These are phyloP conservation scores for Diplodia seriata DNA, from an alignment of 2,329 filamentous ascomycete genomes.

Conservation along the genomic window DNA sequence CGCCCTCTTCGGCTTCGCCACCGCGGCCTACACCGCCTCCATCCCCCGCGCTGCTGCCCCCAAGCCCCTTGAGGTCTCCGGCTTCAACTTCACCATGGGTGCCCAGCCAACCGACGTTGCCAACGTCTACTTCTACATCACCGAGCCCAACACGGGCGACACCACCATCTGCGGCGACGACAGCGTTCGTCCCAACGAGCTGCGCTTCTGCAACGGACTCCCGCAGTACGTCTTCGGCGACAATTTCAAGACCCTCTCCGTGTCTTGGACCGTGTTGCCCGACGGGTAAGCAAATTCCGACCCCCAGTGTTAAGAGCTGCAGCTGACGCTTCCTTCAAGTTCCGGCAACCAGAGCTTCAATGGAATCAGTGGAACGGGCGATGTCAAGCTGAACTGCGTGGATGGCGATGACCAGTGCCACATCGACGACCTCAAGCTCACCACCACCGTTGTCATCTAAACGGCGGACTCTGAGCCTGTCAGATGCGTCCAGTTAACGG, in stretches of 20 bases:
- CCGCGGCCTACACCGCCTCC: neutral
- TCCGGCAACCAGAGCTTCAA: too few relatives aligned
- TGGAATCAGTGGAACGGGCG: too few relatives aligned
- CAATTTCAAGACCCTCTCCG: neutral
- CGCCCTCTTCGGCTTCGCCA: constrained; percentile 4
- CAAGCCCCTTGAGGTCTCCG: constrained; percentile 4
- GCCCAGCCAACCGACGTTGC: neutral
- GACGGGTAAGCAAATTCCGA: neutral
- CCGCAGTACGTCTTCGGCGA: neutral
- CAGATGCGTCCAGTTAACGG: too few relatives aligned
- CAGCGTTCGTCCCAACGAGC: neutral
- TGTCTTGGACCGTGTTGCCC: neutral
- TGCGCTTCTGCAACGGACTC: constrained; percentile 9
- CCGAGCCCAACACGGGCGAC: constrained; percentile 1
- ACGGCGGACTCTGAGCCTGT: too few relatives aligned
- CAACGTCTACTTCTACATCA: neutral
- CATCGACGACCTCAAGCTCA: too few relatives aligned
- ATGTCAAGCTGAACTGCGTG: too few relatives aligned
- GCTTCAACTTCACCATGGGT: neutral
- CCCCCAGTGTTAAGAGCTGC: too few relatives aligned
- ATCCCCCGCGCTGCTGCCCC: neutral
- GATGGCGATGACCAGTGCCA: too few relatives aligned
- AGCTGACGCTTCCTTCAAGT: too few relatives aligned
- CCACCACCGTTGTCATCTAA: too few relatives aligned
- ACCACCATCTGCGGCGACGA: neutral